These are phyloP conservation scores for Stromatinia cepivora DNA, from an alignment of 2,329 filamentous ascomycete species.

Conservation along the genomic window DNA sequence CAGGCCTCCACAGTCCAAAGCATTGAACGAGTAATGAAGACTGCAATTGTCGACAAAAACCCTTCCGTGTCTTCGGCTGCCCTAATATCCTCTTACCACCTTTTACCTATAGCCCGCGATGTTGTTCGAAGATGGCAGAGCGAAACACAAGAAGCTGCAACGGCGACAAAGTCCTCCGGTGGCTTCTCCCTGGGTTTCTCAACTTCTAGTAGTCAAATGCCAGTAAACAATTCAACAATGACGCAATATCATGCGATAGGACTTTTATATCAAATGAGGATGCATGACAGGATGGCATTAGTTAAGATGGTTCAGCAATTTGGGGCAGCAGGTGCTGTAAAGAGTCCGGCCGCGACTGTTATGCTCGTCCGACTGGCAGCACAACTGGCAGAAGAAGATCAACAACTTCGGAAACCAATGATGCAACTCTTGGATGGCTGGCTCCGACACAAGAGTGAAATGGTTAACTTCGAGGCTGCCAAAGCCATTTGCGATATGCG, in stretches of 20 bases:
- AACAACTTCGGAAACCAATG: slow-evolving; percentile 88
- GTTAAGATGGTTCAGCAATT: slow-evolving; percentile 99
- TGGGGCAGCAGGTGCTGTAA: slow-evolving; percentile 83
- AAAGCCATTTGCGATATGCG: slow-evolving; percentile 96
- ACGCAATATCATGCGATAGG: slow-evolving; percentile 98
- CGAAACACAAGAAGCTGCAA: slow-evolving; percentile 95
- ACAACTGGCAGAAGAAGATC: slow-evolving; percentile 91
- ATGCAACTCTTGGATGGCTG: slow-evolving; percentile 94
- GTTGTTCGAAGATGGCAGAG: slow-evolving; percentile 97
- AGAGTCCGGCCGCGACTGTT: slow-evolving; percentile 89
- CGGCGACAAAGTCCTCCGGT: slow-evolving; percentile 81
- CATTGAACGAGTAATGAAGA: slow-evolving; percentile 98
- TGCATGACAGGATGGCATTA: slow-evolving; percentile 94
- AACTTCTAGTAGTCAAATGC: slow-evolving; percentile 70
- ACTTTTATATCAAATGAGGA: slow-evolving; percentile 94
- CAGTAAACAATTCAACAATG: slow-evolving; percentile 95
- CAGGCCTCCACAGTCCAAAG: slow-evolving; percentile 93
- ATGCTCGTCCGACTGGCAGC: slow-evolving; percentile 91
- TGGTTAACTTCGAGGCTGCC: slow-evolving; percentile 98
- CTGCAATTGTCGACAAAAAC: slow-evolving; percentile 98
- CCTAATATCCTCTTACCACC: slow-evolving; percentile 94
- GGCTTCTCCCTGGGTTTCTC: slow-evolving; percentile 92
- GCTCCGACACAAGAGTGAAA: slow-evolving; percentile 97
- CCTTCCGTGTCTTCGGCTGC: slow-evolving; percentile 95
- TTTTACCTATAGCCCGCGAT: slow-evolving; percentile 92